These are phyloP conservation scores for Gracilaria domingensis DNA, from an alignment of 23 red algal genomes.

Conservation along the genomic window DNA sequence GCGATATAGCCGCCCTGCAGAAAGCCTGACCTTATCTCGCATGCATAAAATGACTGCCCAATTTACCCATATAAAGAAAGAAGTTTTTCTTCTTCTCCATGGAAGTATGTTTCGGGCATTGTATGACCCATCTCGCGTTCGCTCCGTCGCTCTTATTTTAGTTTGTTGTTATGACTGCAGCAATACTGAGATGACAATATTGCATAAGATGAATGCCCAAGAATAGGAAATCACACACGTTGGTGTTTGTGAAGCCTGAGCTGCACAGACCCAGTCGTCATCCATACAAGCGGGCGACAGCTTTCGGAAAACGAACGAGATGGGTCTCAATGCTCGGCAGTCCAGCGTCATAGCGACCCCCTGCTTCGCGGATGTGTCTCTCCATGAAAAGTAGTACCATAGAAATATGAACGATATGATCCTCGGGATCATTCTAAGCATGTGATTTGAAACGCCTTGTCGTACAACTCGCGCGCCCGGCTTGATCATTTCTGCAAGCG, in stretches of 20 bases:
- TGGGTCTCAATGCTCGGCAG: conserved; percentile 45
- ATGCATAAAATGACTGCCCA: too few species aligned
- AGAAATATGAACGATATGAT: conserved; percentile 15
- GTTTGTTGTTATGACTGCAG: too few species aligned
- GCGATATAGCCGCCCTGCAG: background rate
- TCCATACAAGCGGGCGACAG: conserved; percentile 1
- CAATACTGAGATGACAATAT: conserved; percentile 8
- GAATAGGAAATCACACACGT: conserved; percentile 35
- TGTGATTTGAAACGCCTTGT: background rate
- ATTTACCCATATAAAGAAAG: too few species aligned
- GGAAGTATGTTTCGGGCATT: too few species aligned
- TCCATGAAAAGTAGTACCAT: conserved; percentile 55
- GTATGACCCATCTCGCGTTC: too few species aligned
- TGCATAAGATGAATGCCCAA: conserved; percentile 34
- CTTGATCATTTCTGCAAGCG: conserved; percentile 6
- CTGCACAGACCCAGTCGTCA: conserved; percentile 60
- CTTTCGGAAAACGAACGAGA: conserved; percentile 41
- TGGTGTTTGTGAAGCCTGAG: conserved; percentile 22
- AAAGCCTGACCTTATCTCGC: background rate
- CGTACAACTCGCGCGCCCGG: background rate
- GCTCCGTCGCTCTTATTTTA: too few species aligned
- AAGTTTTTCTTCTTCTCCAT: too few species aligned
- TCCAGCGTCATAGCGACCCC: conserved; percentile 45
- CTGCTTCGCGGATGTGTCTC: background rate
- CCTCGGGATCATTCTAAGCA: conserved; percentile 19